Base-by-base conservation (phyloP, 306 rosid genomes). In the Citrullus amarus region DNA sequence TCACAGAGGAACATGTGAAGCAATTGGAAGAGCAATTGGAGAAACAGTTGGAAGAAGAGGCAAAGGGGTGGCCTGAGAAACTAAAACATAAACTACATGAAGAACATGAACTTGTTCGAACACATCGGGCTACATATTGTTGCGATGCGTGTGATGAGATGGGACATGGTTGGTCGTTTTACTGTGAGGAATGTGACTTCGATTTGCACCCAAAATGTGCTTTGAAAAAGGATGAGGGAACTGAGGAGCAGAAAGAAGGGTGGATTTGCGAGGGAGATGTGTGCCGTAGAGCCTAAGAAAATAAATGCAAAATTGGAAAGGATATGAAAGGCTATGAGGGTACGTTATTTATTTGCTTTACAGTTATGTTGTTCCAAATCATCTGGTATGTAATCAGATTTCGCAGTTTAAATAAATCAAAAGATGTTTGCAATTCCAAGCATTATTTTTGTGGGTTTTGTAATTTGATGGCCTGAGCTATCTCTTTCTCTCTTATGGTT, bases 1-100 rank as follows among this genome's bases (percentile, higher is more conserved):
- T 92, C 84, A 89, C 92, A 0, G 85, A 85, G 11, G 92, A 86
- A 78, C 88, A 77, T 3, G 62, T 89, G 53, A 80, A 83, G 75
- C 86, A 89, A 72, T 15, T 87, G 6, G n/a, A n/a, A 56, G 78
- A 83, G 75, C 86, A 89, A 72, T 22, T 22, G 22, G 93, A 90
- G 82, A 84, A 81, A 13, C 65, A 79, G 75, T 9, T 25, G 8
- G 91, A 88, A 18, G 89, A 90, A 57, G 76, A 54, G 80, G 85
- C 89, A 69, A 88, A 88, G 80, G 86, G 87, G 87, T 90, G 93
- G 93, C 90, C 96, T 58, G 78, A 89, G 92, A 90, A 88, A 86
- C 17, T 86, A 83, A 84, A 17, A 3, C 83, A 55, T 36, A 71
- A 74, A 34, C 69, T 81, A 15, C 95, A 92, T 75, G 86, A 74